Base-by-base conservation (phyloP, 345 rosid genomes). In the Theobroma cacao region DNA sequence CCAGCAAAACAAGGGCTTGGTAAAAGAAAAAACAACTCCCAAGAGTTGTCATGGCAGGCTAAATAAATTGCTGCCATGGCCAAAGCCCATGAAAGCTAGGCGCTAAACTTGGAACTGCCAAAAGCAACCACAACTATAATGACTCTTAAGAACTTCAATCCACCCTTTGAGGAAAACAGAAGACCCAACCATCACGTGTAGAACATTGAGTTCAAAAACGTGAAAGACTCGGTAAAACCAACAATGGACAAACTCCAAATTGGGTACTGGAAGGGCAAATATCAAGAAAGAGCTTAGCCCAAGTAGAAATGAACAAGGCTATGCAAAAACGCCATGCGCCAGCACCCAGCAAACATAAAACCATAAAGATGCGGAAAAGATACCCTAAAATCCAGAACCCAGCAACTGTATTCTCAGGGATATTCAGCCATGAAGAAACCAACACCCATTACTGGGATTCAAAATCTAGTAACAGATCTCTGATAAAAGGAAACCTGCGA, bases 381-480 rank as follows among this genome's bases (percentile, higher is more conserved):
- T 45, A 72, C 47, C 71, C 83, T 72, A 77, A 55, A 79, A 80
- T 52, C 75, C 85, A 72, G 84, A 80, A 86, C 87, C 89, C 82
- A 75, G 85, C 52, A 48, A 79, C 84, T 84, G 84, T 81, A 75
- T 79, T 88, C 90, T 81, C 94, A 80, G 88, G 91, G 77, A 83
- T 50, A 63, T 38, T 31, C 65, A 82, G 82, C 91, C 85, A 81
- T 48, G 80, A 75, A 77, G 81, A 80, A 81, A 58, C 20, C 30
- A 41, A 72, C 70, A 73, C 77, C 83, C 84, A 20, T 20, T 24
- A n/a, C 24, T 17, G 67, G 78, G 78, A 18, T 36, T 66, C 72
- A 86, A 84, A 84, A 74, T 59, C 77, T 60, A 65, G 52, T 48
- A 90, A 91, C 90, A 90, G 91, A 77, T 81, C 80, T 75, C 84